These are phyloP conservation scores for Psophocarpus tetragonolobus DNA, from an alignment of 306 rosid genomes.

Conservation along the genomic window DNA sequence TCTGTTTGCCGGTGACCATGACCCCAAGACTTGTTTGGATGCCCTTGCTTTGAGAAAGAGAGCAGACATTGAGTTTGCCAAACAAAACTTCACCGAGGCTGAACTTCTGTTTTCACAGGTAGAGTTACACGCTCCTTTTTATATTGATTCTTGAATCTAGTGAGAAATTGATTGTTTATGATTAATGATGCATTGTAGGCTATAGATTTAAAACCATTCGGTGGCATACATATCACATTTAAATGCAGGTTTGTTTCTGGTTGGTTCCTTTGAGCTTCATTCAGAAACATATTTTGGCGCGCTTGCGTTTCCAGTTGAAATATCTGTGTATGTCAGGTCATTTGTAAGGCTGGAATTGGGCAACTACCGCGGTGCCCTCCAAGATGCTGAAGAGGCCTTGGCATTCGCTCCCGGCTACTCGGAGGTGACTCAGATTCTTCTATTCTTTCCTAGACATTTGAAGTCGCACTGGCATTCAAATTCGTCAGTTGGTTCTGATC, in stretches of 20 bases:
- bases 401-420: conserved; percentile 55
- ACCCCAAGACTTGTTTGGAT: conserved; percentile 54
- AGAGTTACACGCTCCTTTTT: conserved; percentile 36
- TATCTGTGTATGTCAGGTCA: no score
- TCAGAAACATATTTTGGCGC: background rate
- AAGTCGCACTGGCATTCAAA: conserved; percentile 18
- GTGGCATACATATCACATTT: conserved; percentile 62
- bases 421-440: conserved; percentile 56
- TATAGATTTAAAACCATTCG: conserved; percentile 68
- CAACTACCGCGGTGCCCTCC: conserved; percentile 68
- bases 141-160: no score
- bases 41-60: conserved; percentile 80
- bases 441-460: background rate
- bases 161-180: no score
- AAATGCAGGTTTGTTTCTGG: conserved; percentile 62
- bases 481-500: background rate
- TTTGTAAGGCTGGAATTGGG: conserved; percentile 64
- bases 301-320: conserved; percentile 6
- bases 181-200: conserved; percentile 78
- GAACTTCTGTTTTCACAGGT: conserved; percentile 75
- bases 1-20: conserved; percentile 34
- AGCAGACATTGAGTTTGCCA: conserved; percentile 50
- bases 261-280: no score
- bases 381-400: conserved; percentile 74
- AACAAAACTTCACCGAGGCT: conserved; percentile 56